These are phyloP conservation scores for Limtongia smithiae DNA, from an alignment of 805 yeast species.

Conservation along the genomic window DNA sequence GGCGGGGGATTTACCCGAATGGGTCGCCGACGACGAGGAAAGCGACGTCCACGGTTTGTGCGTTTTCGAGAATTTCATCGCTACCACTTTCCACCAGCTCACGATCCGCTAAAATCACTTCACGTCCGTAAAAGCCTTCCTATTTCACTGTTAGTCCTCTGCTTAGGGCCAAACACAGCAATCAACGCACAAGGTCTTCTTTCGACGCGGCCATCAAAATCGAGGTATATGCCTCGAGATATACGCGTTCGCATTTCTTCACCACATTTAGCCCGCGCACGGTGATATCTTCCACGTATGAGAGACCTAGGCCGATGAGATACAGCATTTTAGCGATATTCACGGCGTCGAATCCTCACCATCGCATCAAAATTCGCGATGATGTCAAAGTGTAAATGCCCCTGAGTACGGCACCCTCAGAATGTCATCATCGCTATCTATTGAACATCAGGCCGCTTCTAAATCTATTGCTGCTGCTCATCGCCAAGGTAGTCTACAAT, in stretches of 20 bases:
- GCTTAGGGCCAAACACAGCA: neutral
- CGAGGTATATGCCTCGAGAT: slow-evolving; percentile 91
- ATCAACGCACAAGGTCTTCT: slow-evolving; percentile 44
- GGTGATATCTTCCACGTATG: slow-evolving; percentile 85
- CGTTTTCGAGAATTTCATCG: slow-evolving; percentile 74
- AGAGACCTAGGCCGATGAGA: slow-evolving; percentile 85
- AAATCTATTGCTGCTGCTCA: no score
- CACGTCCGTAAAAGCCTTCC: slow-evolving; percentile 81
- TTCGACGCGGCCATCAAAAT: slow-evolving; percentile 89
- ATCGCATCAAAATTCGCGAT: no score
- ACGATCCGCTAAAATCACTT: slow-evolving; percentile 85
- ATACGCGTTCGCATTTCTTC: slow-evolving; percentile 80
- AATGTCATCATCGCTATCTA: no score
- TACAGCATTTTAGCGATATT: slow-evolving; percentile 61
- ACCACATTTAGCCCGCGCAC: slow-evolving; percentile 90
- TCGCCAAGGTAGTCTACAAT: no score
- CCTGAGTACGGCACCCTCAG: neutral
- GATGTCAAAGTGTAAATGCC: no score
- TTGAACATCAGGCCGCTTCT: no score
- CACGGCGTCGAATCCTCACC: no score
- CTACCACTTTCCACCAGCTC: slow-evolving; percentile 90
- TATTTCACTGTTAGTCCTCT: neutral
- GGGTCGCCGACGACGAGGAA: slow-evolving; percentile 96
- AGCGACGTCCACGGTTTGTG: slow-evolving; percentile 79
- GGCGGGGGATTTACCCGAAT: slow-evolving; percentile 51